Conservation (phyloP, 345 rosid genomes). For the Passiflora organensis region DNA sequence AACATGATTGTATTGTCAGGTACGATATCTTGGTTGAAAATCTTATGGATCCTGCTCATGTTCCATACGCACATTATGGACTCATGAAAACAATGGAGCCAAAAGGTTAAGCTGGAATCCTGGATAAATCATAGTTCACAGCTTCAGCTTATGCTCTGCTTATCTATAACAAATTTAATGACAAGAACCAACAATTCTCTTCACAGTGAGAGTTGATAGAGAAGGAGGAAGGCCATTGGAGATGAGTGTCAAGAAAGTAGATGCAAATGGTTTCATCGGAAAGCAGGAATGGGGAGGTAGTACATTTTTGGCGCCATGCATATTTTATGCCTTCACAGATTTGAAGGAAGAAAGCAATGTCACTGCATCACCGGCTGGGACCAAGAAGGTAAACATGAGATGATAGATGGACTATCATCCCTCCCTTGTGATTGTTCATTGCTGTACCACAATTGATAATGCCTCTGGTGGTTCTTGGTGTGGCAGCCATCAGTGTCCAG, state of each 20-base stretch:
- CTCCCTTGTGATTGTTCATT: too few relatives aligned
- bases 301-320: constrained; percentile 65
- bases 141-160: background rate
- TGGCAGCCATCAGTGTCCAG: constrained; percentile 25
- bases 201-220: constrained; percentile 62
- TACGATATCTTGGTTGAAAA: constrained; percentile 80
- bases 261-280: constrained; percentile 46
- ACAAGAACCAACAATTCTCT: constrained; percentile 7
- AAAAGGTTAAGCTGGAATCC: constrained; percentile 29
- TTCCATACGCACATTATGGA: constrained; percentile 86
- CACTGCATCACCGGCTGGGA: constrained; percentile 30
- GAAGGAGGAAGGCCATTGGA: constrained; percentile 87
- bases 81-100: constrained; percentile 42
- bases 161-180: background rate
- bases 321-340: constrained; percentile 48
- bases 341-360: constrained; percentile 36
- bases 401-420: too few relatives aligned
- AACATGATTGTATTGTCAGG: constrained; percentile 46
- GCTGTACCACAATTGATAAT: too few relatives aligned
- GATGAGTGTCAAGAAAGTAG: constrained; percentile 43
- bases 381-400: constrained; percentile 30
- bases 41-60: constrained; percentile 93
- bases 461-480: background rate
- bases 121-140: background rate
- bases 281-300: constrained; percentile 57